phyloP scores from a whole-genome alignment of 257 asterid species.

The Solanum stenotomum region DNA sequence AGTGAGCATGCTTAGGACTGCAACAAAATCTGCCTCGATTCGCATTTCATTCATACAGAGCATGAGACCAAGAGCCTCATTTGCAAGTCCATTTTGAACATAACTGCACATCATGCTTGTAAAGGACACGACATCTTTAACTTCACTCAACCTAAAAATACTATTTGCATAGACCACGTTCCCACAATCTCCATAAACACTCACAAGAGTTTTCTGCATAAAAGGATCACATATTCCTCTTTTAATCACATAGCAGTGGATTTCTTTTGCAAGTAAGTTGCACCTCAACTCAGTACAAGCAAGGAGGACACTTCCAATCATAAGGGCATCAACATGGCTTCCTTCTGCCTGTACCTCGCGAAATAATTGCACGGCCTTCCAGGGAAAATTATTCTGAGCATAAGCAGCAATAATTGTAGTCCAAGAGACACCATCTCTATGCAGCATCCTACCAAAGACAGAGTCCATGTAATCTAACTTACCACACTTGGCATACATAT shows the following conservation, averaged over 20 bases:
- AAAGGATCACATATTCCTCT: conserved; percentile 35
- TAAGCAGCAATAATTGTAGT: conserved; percentile 61
- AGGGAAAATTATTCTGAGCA: conserved; percentile 39
- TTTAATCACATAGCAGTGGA: conserved; percentile 49
- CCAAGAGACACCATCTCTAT: conserved; percentile 62
- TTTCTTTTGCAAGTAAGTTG: conserved; percentile 39
- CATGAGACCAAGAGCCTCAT: conserved; percentile 58
- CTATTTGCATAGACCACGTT: conserved; percentile 38
- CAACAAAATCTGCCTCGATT: conserved; percentile 52
- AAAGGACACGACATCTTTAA: conserved; percentile 57
- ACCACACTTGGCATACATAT: conserved; percentile 90
- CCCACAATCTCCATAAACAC: conserved; percentile 64
- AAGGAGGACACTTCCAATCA: conserved; percentile 63
- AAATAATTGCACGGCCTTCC: conserved; percentile 41
- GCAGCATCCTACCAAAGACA: conserved; percentile 39
- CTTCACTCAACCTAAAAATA: conserved; percentile 27
- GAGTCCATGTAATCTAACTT: conserved; percentile 42
- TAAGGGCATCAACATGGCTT: conserved; percentile 34
- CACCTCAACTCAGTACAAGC: conserved; percentile 56
- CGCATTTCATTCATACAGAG: conserved; percentile 36
- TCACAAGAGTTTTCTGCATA: conserved; percentile 41
- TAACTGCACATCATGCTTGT: conserved; percentile 73
- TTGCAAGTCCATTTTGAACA: conserved; percentile 48
- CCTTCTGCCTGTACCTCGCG: conserved; percentile 25
- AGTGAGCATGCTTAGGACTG: conserved; percentile 44